Conservation (phyloP, 495 filamentous ascomycete species). For the Aspergillus sclerotioniger region DNA sequence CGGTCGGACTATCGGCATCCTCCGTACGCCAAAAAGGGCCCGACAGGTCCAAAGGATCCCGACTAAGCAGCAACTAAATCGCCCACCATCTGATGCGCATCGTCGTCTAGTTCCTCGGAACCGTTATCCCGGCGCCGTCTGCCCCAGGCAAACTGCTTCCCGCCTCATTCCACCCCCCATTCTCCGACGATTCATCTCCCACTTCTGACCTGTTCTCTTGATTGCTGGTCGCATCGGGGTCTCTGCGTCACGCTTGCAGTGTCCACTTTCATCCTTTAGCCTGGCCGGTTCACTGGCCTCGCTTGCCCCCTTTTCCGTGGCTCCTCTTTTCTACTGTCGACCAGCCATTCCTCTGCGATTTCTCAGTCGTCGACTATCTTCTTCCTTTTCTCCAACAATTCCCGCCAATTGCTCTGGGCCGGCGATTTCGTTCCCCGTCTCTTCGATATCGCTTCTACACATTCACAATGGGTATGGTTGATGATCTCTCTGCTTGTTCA, state of each 20-base stretch:
- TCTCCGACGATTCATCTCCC: constrained; percentile 4
- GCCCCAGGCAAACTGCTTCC: constrained; percentile 23
- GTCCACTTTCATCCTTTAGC: constrained; percentile 14
- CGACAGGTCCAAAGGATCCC: constrained; percentile 5
- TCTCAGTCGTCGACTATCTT: not conserved
- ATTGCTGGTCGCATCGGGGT: constrained; percentile 6
- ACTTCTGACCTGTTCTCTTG: constrained; percentile 6
- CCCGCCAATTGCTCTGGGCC: not conserved
- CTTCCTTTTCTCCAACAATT: constrained; percentile 1
- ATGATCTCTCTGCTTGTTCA: not conserved
- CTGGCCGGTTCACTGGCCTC: not conserved
- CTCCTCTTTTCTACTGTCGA: not conserved
- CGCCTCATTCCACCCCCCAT: constrained; percentile 28
- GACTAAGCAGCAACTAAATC: constrained; percentile 4
- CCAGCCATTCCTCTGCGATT: constrained; percentile 2
- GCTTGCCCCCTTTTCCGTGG: constrained; percentile 1
- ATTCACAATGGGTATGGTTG: constrained; percentile 21
- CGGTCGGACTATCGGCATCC: not conserved
- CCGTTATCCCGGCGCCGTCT: constrained; percentile 25
- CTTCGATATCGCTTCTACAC: not conserved
- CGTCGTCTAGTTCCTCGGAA: constrained; percentile 23
- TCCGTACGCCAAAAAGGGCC: not conserved
- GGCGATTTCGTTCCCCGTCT: not conserved
- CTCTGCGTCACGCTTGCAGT: constrained; percentile 4
- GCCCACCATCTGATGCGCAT: constrained; percentile 10